Evolutionary conservation across 352 stramenopile species (phyloP).

Genomic region (Pythium guiyangense): DNA sequence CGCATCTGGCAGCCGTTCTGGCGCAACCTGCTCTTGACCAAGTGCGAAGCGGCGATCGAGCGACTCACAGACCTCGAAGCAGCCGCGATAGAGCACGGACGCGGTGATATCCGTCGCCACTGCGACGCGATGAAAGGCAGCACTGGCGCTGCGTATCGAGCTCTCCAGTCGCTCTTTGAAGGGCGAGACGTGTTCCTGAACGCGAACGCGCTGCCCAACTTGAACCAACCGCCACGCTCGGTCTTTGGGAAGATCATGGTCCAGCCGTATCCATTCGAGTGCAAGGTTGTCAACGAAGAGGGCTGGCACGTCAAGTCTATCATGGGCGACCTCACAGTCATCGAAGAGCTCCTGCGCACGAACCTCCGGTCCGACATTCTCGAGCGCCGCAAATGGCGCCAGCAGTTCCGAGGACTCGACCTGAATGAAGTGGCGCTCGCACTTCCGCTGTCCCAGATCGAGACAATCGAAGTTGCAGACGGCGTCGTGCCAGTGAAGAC

Average conservation of each 20-base stretch:
- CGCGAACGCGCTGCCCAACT: too few species aligned
- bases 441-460: conserved; percentile 24
- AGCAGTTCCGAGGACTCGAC: conserved; percentile 27
- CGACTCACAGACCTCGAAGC: neutral
- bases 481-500: too few species aligned
- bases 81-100: conserved; percentile 3
- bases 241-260: conserved; percentile 9
- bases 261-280: conserved; percentile 21
- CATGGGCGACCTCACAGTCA: too few species aligned
- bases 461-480: conserved; percentile 12
- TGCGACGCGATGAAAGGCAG: conserved; percentile 2
- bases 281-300: too few species aligned
- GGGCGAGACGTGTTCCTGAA: conserved; percentile 36
- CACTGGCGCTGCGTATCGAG: too few species aligned
- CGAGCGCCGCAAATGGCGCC: conserved; percentile 16
- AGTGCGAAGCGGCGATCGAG: neutral
- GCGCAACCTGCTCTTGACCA: conserved; percentile 22
- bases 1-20: conserved; percentile 50
- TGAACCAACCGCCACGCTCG: too few species aligned
- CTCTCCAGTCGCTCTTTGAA: conserved; percentile 17
- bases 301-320: too few species aligned
- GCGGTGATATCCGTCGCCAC: conserved; percentile 19
- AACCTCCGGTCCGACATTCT: conserved; percentile 9
- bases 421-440: conserved; percentile 5
- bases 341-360: too few species aligned